These are phyloP conservation scores for Suillus hirtellus DNA, from an alignment of 768 basidiomycete genomes.

Conservation along the genomic window DNA sequence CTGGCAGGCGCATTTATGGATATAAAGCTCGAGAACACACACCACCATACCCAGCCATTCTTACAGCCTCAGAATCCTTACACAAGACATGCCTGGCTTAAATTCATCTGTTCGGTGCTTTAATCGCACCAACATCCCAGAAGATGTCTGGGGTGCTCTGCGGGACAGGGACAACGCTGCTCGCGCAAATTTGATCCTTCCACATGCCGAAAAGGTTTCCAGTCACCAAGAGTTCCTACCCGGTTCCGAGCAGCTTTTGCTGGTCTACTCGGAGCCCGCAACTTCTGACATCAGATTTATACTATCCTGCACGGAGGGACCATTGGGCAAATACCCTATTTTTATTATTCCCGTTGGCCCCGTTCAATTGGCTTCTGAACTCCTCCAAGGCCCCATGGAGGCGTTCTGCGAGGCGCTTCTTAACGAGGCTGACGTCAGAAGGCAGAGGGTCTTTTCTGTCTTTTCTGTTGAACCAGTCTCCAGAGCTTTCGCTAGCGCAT, in stretches of 20 bases:
- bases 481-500: constrained; percentile 42
- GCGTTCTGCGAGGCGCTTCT: constrained; percentile 38
- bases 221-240: constrained; percentile 26
- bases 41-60: constrained; percentile 11
- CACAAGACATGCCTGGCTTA: constrained; percentile 20
- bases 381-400: constrained; percentile 40
- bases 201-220: constrained; percentile 47
- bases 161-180: constrained; percentile 25
- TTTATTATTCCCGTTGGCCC: constrained; percentile 45
- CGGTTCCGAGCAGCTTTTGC: constrained; percentile 42
- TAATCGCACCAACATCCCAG: constrained; percentile 23
- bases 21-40: constrained; percentile 2
- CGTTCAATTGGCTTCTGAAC: constrained; percentile 26
- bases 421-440: constrained; percentile 26
- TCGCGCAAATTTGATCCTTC: constrained; percentile 50
- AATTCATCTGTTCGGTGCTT: constrained; percentile 9
- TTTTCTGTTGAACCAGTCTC: constrained; percentile 50
- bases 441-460: constrained; percentile 58
- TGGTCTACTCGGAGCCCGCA: constrained; percentile 43
- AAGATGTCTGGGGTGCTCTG: constrained; percentile 32
- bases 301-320: constrained; percentile 47
- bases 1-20: neutral
- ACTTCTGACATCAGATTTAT: constrained; percentile 41
- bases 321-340: constrained; percentile 49
- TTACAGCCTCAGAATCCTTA: constrained; percentile 21